phyloP scores from a whole-genome alignment of 352 stramenopile species.

The Achlya hypogyna region DNA sequence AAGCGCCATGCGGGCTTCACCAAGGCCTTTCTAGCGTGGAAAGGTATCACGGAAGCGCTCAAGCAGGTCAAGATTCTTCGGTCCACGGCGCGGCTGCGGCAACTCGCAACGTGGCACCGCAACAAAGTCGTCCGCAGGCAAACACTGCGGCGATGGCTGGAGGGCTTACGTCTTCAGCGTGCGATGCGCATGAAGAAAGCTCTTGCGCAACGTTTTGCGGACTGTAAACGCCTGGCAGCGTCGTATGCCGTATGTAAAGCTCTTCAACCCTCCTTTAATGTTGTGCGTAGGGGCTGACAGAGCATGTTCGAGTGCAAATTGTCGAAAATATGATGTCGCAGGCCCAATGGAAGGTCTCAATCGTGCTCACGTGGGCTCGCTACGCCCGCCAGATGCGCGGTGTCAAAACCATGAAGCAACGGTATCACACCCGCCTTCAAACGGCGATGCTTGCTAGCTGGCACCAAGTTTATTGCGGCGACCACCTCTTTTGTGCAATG shows the following conservation, averaged over 20 bases:
- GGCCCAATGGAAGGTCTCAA: not conserved
- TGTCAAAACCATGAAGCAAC: not conserved
- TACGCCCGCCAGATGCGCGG: not conserved
- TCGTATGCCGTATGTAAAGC: not conserved
- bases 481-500: not conserved
- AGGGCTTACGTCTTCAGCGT: not conserved
- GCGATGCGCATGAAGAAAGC: not conserved
- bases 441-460: not conserved
- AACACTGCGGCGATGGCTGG: not conserved
- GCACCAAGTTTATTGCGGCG: not conserved
- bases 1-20: not conserved
- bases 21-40: conserved; percentile 16
- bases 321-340: not conserved
- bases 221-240: not conserved
- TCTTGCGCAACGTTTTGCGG: not conserved
- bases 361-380: not conserved
- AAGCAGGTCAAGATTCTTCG: not conserved
- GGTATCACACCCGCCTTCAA: not conserved
- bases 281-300: not conserved
- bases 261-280: not conserved
- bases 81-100: not conserved
- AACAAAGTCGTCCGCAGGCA: not conserved
- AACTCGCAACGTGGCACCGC: conserved; percentile 17
- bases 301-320: not conserved
- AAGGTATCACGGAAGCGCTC: conserved; percentile 12